Evolutionary conservation across 2,329 filamentous ascomycete species (phyloP).

Genomic region (Thielaviopsis populi): DNA sequence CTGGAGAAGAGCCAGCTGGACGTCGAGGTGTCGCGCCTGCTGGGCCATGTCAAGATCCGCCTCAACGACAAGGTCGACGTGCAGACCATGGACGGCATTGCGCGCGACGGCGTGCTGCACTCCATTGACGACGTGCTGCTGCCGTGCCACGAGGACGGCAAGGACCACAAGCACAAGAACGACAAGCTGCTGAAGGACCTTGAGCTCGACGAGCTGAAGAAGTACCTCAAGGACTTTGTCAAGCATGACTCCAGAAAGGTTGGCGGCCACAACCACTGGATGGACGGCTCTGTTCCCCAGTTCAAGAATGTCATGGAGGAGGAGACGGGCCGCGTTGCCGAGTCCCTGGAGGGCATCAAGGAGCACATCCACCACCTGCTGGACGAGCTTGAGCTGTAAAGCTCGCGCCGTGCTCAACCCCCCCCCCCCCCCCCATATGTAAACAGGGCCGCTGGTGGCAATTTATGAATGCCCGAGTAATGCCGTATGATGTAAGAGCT

Average conservation of each 20-base stretch:
- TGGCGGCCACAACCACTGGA: slow-evolving; percentile 15
- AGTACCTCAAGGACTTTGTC: slow-evolving; percentile 21
- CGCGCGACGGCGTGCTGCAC: slow-evolving; percentile 70
- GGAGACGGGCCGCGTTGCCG: background rate
- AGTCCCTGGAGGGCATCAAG: background rate
- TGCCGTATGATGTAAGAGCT: background rate
- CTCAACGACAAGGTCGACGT: slow-evolving; percentile 61
- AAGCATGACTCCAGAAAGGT: slow-evolving; percentile 10
- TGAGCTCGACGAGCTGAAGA: slow-evolving; percentile 17
- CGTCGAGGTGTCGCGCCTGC: slow-evolving; percentile 55
- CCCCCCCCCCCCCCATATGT: too few species aligned
- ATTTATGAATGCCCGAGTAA: background rate
- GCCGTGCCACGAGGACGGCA: slow-evolving; percentile 45
- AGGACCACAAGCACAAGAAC: slow-evolving; percentile 8
- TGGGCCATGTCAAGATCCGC: slow-evolving; percentile 54
- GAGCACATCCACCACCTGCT: slow-evolving; percentile 9
- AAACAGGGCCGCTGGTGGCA: too few species aligned
- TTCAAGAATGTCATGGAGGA: background rate
- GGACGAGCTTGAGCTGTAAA: slow-evolving; percentile 11
- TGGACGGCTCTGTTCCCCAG: slow-evolving; percentile 1
- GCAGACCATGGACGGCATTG: slow-evolving; percentile 50
- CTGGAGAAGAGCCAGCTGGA: slow-evolving; percentile 50
- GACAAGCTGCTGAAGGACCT: slow-evolving; percentile 14
- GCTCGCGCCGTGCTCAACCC: too few species aligned
- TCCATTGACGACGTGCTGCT: slow-evolving; percentile 59